Conservation (phyloP, 352 stramenopile species). For the Blastocystis sp. region DNA sequence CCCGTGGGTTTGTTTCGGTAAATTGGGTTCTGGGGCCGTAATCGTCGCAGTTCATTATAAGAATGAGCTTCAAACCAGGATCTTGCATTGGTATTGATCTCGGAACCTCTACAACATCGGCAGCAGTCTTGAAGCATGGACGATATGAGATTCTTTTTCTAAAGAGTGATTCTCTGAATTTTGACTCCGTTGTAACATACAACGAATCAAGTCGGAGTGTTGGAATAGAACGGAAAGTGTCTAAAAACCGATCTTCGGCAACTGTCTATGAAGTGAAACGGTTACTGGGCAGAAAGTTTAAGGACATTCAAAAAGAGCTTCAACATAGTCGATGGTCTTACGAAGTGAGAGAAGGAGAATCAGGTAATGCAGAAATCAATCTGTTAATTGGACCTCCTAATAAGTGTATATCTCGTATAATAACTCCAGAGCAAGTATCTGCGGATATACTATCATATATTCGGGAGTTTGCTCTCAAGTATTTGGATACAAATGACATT, state of each 20-base stretch:
- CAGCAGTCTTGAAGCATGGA: background rate
- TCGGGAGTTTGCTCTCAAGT: background rate
- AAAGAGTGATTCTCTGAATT: background rate
- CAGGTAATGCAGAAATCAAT: background rate
- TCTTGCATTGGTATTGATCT: slow-evolving; percentile 33
- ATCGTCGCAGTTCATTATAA: background rate
- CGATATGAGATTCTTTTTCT: background rate
- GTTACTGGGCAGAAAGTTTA: slow-evolving; percentile 39
- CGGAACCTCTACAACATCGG: slow-evolving; percentile 29
- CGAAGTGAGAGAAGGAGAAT: slow-evolving; percentile 14
- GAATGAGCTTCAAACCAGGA: too few species aligned
- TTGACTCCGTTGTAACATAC: slow-evolving; percentile 9
- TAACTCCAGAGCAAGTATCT: slow-evolving; percentile 4
- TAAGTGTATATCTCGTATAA: background rate
- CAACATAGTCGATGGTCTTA: slow-evolving; percentile 21
- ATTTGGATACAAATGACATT: background rate
- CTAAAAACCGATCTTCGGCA: background rate
- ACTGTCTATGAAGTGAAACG: slow-evolving; percentile 29
- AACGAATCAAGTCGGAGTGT: background rate
- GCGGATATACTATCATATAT: background rate
- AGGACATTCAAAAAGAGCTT: slow-evolving; percentile 5
- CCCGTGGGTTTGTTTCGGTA: background rate
- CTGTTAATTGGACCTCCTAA: background rate
- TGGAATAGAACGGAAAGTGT: background rate
- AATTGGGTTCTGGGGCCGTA: background rate